Evolutionary conservation across 495 filamentous ascomycete species (phyloP).

Genomic region (Mytilinidion resinicola): DNA sequence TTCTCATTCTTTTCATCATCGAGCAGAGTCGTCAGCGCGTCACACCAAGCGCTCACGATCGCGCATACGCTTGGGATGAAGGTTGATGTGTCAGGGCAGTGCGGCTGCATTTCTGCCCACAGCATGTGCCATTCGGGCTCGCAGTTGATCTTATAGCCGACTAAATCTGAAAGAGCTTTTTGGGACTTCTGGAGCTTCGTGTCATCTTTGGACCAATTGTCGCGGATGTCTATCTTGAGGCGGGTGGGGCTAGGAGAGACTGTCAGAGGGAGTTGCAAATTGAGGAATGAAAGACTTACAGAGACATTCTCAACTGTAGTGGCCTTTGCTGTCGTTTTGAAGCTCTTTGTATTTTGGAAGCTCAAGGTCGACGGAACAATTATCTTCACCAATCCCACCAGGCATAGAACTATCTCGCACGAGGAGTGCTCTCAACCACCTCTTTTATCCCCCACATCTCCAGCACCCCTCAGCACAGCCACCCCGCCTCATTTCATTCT

Average conservation of each 20-base stretch:
- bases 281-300: neutral
- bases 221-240: slow-evolving; percentile 11
- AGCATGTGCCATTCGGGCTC: slow-evolving; percentile 11
- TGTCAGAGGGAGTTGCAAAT: neutral
- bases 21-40: neutral
- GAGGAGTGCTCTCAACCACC: too few relatives aligned
- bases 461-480: too few relatives aligned
- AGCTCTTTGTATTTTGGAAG: too few relatives aligned
- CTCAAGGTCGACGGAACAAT: too few relatives aligned
- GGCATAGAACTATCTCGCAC: too few relatives aligned
- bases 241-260: slow-evolving; percentile 1
- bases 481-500: too few relatives aligned
- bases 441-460: too few relatives aligned
- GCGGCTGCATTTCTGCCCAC: slow-evolving; percentile 10
- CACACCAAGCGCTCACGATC: slow-evolving; percentile 5
- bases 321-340: neutral
- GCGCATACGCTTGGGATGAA: slow-evolving; percentile 8
- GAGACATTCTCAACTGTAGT: slow-evolving; percentile 7
- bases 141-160: slow-evolving; percentile 8
- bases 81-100: slow-evolving; percentile 7
- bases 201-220: slow-evolving; percentile 13
- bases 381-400: too few relatives aligned
- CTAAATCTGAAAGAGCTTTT: neutral
- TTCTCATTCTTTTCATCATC: slow-evolving; percentile 6
- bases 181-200: slow-evolving; percentile 4